Base-by-base conservation (phyloP, 495 filamentous ascomycete species). In the Hypoxylon cercidicola region DNA sequence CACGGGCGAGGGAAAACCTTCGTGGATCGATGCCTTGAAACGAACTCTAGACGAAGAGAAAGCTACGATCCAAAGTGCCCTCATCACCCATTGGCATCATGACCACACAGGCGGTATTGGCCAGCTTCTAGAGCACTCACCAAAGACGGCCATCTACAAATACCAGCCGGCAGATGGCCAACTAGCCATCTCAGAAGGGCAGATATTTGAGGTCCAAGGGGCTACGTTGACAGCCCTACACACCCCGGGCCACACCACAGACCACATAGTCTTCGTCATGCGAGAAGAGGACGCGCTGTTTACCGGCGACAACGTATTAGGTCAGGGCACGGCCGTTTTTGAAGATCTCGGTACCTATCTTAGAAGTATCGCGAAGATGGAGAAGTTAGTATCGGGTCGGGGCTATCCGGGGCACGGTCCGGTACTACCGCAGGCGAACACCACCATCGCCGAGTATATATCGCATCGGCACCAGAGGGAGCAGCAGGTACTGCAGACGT, bases 231-330 rank as follows among this genome's bases (percentile, higher is more conserved):
- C 78, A 2, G 93, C 93, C 1, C 78, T 87, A 6, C 83, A 92
- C 74, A 90, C 89, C 0, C 95, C 95, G 0, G 95, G 95, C 1
- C 95, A 99, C 72, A 90, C 95, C 0, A 76, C 74, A 1, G 95
- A 99, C 69, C 95, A 98, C 74, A 90, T 95, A 85, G 85, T 81
- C 21, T 84, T 95, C 55, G 58, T 89, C 18, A 68, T 91, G 10
- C 82, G 88, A 60, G 89, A 96, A 68, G 90, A 95, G 69, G 84
- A 90, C 71, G 91, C 91, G 8, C 83, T 98, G 72, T 97, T 99
- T 75, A 97, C 93, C 0, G 95, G 92, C 37, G 95, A 99, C 70
- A 97, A 95, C 67, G 91, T 99, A 28, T 84, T 99, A 3, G 95
- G 95, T 0, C 93, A 97, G 57, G 95, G 95, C 1, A 97, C 95